phyloP scores from a whole-genome alignment of 2,329 filamentous ascomycete species.

The Acrocalymma vagum region DNA sequence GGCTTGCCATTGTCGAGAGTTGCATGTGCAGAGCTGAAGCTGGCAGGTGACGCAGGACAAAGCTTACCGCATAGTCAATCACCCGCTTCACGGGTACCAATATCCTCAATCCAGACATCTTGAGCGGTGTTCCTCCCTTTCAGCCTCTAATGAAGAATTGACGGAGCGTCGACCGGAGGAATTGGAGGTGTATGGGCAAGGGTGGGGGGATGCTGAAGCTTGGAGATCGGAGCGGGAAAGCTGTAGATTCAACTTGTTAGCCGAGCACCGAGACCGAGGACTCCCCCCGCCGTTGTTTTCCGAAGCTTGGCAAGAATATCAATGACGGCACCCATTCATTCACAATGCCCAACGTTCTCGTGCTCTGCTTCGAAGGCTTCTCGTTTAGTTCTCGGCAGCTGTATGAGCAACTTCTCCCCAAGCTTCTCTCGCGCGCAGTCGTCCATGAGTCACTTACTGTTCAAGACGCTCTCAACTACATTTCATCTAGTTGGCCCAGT shows the following conservation, averaged over 20 bases:
- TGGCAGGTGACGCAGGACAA: constrained; percentile 4
- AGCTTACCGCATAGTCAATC: constrained; percentile 65
- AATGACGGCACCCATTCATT: not conserved
- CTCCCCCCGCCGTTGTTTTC: too few species aligned
- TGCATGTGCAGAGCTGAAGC: not conserved
- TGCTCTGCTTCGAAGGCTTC: constrained; percentile 32
- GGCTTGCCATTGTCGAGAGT: too few species aligned
- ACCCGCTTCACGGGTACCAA: constrained; percentile 66
- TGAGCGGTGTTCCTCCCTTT: constrained; percentile 15
- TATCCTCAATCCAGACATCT: constrained; percentile 60
- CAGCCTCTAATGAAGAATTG: constrained; percentile 8
- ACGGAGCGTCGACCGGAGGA: too few species aligned
- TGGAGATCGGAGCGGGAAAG: constrained; percentile 29
- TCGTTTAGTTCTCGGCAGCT: constrained; percentile 32
- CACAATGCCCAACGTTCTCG: constrained; percentile 32
- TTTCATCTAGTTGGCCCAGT: constrained; percentile 31
- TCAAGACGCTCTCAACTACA: constrained; percentile 30
- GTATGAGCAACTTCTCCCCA: constrained; percentile 30
- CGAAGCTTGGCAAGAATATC: not conserved
- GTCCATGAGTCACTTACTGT: constrained; percentile 31
- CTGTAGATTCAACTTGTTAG: constrained; percentile 21
- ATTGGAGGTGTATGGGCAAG: constrained; percentile 16
- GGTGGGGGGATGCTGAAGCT: constrained; percentile 30
- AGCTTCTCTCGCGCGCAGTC: constrained; percentile 27
- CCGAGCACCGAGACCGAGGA: too few species aligned